Evolutionary conservation across 2,329 filamentous ascomycete genomes (phyloP).

Genomic region (Fusarium xyrophilum): DNA sequence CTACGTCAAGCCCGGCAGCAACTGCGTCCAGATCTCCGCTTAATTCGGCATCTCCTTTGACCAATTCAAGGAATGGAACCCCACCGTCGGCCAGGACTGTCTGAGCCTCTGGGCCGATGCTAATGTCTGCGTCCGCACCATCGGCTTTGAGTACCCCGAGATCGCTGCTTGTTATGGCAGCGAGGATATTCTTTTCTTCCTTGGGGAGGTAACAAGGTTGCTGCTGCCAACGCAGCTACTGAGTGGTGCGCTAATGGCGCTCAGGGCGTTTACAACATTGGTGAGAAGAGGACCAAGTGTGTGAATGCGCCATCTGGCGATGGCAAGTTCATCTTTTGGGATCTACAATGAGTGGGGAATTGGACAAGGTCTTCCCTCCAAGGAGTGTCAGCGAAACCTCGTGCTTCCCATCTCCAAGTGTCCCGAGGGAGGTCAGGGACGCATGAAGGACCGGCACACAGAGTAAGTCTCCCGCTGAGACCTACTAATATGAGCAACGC

Average conservation of each 20-base stretch:
- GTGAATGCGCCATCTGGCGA: background rate
- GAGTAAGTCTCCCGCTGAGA: background rate
- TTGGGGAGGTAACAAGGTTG: conserved; percentile 18
- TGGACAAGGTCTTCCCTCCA: background rate
- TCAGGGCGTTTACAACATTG: background rate
- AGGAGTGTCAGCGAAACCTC: background rate
- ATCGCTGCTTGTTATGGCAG: background rate
- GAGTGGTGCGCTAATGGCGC: conserved; percentile 10
- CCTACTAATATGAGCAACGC: fast-evolving
- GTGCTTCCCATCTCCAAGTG: conserved; percentile 4
- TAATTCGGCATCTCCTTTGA: background rate
- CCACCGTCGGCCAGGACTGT: background rate
- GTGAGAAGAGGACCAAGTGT: conserved; percentile 4
- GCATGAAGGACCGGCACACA: conserved; percentile 6
- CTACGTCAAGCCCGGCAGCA: background rate
- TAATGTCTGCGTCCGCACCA: conserved; percentile 1
- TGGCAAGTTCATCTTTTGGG: conserved; percentile 19
- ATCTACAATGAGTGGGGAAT: conserved; percentile 12
- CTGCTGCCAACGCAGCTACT: background rate
- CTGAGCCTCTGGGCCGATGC: conserved; percentile 4
- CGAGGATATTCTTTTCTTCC: background rate
- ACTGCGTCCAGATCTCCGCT: background rate
- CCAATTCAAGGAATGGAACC: conserved; percentile 14
- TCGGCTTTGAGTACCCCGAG: conserved; percentile 3
- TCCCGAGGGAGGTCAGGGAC: background rate